Conservation (phyloP, 2,329 filamentous ascomycete genomes). For the Cytospora paraplurivora region DNA sequence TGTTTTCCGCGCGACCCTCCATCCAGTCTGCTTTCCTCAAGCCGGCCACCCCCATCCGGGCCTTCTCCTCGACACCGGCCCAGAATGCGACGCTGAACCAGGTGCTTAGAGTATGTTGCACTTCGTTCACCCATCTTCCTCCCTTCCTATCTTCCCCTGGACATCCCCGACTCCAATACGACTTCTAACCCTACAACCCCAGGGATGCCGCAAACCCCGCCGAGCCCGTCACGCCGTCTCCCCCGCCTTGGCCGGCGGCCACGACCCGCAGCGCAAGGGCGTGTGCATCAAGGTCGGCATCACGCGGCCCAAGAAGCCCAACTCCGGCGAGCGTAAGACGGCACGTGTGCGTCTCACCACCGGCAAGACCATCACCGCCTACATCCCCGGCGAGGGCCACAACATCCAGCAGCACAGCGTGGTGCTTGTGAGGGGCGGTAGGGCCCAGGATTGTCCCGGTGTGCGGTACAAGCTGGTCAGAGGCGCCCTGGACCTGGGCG, state of each 20-base stretch:
- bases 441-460: slow-evolving; percentile 96
- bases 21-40: slow-evolving; percentile 32
- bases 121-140: too few species aligned
- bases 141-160: too few species aligned
- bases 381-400: slow-evolving; percentile 96
- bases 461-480: slow-evolving; percentile 93
- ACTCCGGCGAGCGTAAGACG: slow-evolving; percentile 95
- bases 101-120: slow-evolving; percentile 58
- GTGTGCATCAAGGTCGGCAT: slow-evolving; percentile 94
- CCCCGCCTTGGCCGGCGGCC: slow-evolving; percentile 71
- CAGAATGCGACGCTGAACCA: slow-evolving; percentile 71
- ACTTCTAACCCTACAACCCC: slow-evolving; percentile 19
- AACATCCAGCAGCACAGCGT: slow-evolving; percentile 99
- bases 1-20: slow-evolving; percentile 26
- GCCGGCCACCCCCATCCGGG: slow-evolving; percentile 34
- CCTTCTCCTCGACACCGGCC: slow-evolving; percentile 47
- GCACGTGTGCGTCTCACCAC: slow-evolving; percentile 87
- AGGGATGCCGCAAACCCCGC: slow-evolving; percentile 78
- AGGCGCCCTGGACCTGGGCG: slow-evolving; percentile 91
- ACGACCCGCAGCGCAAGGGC: slow-evolving; percentile 85
- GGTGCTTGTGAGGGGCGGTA: slow-evolving; percentile 89
- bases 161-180: background rate
- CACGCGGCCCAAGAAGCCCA: slow-evolving; percentile 97
- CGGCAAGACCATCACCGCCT: slow-evolving; percentile 85
- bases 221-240: slow-evolving; percentile 83